phyloP scores from a whole-genome alignment of 768 basidiomycete genomes.

The Panellus pusillus region DNA sequence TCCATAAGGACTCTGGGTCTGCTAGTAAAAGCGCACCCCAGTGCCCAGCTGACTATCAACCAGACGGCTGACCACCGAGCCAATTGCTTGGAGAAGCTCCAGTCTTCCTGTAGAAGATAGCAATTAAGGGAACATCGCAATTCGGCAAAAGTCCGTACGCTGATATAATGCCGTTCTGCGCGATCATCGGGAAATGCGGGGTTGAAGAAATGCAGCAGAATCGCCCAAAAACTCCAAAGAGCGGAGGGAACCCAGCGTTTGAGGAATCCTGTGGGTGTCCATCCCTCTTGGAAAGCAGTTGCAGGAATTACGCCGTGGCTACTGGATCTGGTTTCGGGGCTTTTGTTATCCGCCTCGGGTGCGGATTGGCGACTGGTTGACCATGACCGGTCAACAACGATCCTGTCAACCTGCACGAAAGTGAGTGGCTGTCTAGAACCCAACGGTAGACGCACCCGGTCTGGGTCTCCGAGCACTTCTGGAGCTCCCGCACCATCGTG shows the following conservation, averaged over 20 bases:
- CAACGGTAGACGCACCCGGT: slow-evolving; percentile 11
- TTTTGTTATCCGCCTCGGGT: slow-evolving; percentile 25
- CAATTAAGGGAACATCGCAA: slow-evolving; percentile 1
- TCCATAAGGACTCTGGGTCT: slow-evolving; percentile 48
- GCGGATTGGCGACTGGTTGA: slow-evolving; percentile 27
- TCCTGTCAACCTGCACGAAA: slow-evolving; percentile 53
- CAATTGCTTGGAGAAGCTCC: slow-evolving; percentile 69
- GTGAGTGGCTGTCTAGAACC: not conserved
- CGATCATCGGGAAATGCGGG: slow-evolving; percentile 60
- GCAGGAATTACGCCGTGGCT: slow-evolving; percentile 25
- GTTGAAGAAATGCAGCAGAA: slow-evolving; percentile 55
- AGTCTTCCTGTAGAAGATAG: slow-evolving; percentile 52
- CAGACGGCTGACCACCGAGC: slow-evolving; percentile 66
- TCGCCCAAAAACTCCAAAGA: slow-evolving; percentile 34
- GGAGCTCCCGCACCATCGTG: not conserved
- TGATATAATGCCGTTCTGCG: slow-evolving; percentile 45
- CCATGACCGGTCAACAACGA: slow-evolving; percentile 76
- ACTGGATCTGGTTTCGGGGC: slow-evolving; percentile 29
- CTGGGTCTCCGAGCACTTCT: slow-evolving; percentile 9
- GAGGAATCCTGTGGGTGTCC: slow-evolving; percentile 11
- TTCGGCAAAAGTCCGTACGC: slow-evolving; percentile 26
- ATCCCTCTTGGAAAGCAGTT: slow-evolving; percentile 15
- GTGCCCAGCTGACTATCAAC: slow-evolving; percentile 68
- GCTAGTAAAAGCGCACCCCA: slow-evolving; percentile 54
- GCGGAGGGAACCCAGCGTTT: slow-evolving; percentile 29